These are phyloP conservation scores for Ceriops decandra DNA, from an alignment of 345 rosid genomes.

Conservation along the genomic window DNA sequence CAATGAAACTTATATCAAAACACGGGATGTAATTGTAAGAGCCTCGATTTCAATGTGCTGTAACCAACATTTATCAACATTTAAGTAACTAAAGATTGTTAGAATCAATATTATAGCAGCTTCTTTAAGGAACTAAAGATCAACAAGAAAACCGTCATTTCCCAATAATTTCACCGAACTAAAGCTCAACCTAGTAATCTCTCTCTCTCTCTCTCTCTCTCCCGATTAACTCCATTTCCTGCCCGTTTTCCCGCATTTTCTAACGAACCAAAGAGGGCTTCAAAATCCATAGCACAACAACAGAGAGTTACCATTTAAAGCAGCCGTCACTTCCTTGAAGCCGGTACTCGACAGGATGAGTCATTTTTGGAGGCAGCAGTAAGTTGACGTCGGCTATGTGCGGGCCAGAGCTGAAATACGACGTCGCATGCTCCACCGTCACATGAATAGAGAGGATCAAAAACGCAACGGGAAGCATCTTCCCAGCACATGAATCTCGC, in stretches of 20 bases:
- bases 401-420: conserved; percentile 58
- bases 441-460: conserved; percentile 25
- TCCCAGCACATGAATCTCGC: neutral
- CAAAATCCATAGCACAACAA: neutral
- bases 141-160: too few species aligned
- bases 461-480: conserved; percentile 11
- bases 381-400: conserved; percentile 91
- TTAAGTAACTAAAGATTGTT: too few species aligned
- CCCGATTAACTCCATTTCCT: too few species aligned
- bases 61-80: too few species aligned
- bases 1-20: too few species aligned
- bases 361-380: conserved; percentile 88
- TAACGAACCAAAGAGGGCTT: neutral
- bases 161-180: too few species aligned
- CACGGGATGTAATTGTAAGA: too few species aligned
- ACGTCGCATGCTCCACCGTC: conserved; percentile 25
- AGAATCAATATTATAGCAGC: too few species aligned
- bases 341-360: conserved; percentile 79
- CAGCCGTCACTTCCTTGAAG: conserved; percentile 98
- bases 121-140: too few species aligned
- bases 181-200: too few species aligned
- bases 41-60: too few species aligned
- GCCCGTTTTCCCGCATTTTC: neutral
- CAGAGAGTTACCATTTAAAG: conserved; percentile 67
- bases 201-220: too few species aligned